A percentile compares a stretch with the other conserved stretches of the same genome.
Conservation (phyloP, 192 early-diverging fungal species). For the Phlyctochytrium planicorne region DNA sequence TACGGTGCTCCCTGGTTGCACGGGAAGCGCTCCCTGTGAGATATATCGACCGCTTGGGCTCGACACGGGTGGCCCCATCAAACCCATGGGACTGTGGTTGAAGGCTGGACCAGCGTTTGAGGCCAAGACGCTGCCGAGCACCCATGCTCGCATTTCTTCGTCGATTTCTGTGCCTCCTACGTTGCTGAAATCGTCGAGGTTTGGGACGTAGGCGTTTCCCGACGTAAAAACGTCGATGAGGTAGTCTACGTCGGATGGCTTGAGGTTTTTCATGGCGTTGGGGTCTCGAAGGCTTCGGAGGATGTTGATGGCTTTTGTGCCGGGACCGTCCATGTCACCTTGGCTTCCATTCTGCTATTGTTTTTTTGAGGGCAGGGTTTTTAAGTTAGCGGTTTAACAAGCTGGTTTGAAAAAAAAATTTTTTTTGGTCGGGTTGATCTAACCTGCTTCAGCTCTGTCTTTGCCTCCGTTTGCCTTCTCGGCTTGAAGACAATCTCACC, state of each 20-base stretch:
- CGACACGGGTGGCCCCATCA: background rate
- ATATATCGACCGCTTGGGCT: no score
- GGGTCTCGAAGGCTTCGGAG: background rate
- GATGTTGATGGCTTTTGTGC: background rate
- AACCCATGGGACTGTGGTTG: slow-evolving; percentile 1
- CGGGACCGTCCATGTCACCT: slow-evolving; percentile 2
- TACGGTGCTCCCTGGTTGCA: no score
- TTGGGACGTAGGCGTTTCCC: slow-evolving; percentile 6
- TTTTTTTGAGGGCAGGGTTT: no score
- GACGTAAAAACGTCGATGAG: background rate
- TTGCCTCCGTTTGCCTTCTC: background rate
- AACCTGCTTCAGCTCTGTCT: background rate
- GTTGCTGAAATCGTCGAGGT: slow-evolving; percentile 1
- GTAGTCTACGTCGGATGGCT: background rate
- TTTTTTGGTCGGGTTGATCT: no score
- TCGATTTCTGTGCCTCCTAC: background rate
- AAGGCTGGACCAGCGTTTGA: background rate
- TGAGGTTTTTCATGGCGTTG: background rate
- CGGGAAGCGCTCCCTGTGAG: no score
- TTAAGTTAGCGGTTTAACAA: no score
- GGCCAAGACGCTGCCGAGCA: slow-evolving; percentile 4
- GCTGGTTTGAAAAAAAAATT: no score
- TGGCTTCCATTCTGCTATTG: background rate
- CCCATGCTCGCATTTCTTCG: background rate
- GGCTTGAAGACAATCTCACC: no score